Conservation (phyloP, 108 stramenopile genomes). For the Pseudonitzschia multistriata region DNA sequence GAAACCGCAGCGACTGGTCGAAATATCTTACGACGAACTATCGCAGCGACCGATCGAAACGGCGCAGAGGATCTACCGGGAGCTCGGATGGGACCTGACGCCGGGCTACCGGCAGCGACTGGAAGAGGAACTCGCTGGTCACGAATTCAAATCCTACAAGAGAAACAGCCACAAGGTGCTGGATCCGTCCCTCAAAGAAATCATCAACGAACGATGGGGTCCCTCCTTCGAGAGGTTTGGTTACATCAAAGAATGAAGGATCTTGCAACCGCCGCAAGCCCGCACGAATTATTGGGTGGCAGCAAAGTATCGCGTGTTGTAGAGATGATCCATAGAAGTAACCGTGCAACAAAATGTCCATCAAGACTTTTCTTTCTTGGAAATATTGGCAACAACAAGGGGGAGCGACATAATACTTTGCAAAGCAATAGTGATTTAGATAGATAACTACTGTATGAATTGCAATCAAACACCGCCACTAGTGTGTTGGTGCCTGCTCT, state of each 20-base stretch:
- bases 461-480: no score
- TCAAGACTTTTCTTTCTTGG: no score
- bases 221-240: conserved; percentile 32
- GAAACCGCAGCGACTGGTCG: conserved; percentile 21
- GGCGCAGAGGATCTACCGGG: conserved; percentile 23
- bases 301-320: background rate
- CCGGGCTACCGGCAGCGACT: conserved; percentile 2
- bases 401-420: no score
- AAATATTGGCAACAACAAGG: no score
- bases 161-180: conserved; percentile 18
- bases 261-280: no score
- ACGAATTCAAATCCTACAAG: conserved; percentile 19
- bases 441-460: no score
- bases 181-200: conserved; percentile 6
- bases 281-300: no score
- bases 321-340: no score
- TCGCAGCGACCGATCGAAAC: conserved; percentile 30
- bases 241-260: conserved; percentile 16
- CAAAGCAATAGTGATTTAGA: no score
- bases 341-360: no score
- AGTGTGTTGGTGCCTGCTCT: no score
- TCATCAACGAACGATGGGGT: conserved; percentile 37
- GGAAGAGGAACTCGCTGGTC: background rate
- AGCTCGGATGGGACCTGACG: conserved; percentile 26
- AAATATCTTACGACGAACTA: conserved; percentile 43